A percentile compares a stretch with the other conserved stretches of the same genome.
Evolutionary conservation across 257 asterid species (phyloP).

Genomic region (Lavandula angustifolia): DNA sequence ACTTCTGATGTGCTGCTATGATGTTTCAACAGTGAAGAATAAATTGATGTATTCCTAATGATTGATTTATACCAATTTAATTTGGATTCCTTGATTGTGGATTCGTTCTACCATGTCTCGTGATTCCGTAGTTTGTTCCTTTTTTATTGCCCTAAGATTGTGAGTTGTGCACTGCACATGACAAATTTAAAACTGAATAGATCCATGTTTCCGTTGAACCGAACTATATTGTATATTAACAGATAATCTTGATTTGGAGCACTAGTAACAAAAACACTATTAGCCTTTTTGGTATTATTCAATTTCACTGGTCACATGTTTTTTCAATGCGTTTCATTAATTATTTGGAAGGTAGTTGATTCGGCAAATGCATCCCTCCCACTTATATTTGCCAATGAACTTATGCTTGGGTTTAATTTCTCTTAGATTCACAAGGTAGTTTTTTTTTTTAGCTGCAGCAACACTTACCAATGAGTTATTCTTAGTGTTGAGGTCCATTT

Average conservation of each 20-base stretch:
- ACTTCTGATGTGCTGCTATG: background rate
- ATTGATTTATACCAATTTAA: background rate
- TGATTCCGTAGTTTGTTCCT: background rate
- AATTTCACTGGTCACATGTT: too few species aligned
- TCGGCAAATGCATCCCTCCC: conserved; percentile 3
- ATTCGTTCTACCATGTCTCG: background rate
- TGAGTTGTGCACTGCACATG: background rate
- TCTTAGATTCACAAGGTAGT: background rate
- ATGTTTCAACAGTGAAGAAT: conserved; percentile 7
- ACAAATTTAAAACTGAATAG: background rate
- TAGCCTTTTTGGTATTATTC: too few species aligned
- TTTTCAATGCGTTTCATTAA: too few species aligned
- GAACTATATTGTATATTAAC: background rate
- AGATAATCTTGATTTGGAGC: conserved; percentile 6
- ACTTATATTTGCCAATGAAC: background rate
- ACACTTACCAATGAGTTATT: background rate
- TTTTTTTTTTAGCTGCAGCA: too few species aligned
- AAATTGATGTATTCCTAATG: background rate
- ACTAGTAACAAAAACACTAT: too few species aligned
- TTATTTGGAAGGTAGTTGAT: background rate
- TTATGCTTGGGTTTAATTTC: conserved; percentile 8
- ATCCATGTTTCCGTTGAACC: background rate
- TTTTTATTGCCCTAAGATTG: conserved; percentile 12
- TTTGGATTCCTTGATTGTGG: too few species aligned
- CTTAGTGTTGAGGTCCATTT: conserved; percentile 4